Percentiles rank a stretch among this genome's conserved stretches.
Conservation (phyloP, 768 basidiomycete species). For the Holtermannia corniformis region DNA sequence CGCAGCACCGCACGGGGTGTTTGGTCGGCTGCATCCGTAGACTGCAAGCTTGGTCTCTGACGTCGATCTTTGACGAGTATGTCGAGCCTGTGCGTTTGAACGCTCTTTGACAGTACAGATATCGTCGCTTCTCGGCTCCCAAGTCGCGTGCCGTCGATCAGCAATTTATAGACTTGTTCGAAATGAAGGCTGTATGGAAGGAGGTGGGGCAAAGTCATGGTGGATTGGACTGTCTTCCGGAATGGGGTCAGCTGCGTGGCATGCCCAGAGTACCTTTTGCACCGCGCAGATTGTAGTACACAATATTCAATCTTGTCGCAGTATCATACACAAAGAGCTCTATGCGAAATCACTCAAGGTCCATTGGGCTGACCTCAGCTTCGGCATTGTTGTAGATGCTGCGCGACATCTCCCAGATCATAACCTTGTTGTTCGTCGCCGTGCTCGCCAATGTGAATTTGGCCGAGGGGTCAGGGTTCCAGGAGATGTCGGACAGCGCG, state of each 20-base stretch:
- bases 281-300: too few species aligned
- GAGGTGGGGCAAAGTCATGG: conserved; percentile 14
- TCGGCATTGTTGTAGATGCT: conserved; percentile 87
- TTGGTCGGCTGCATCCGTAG: conserved; percentile 43
- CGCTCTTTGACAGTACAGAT: conserved; percentile 26
- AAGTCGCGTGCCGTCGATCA: conserved; percentile 43
- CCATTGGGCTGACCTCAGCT: conserved; percentile 71
- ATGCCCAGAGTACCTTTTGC: too few species aligned
- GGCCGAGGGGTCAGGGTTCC: conserved; percentile 65
- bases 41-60: conserved; percentile 41
- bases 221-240: conserved; percentile 26
- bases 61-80: conserved; percentile 38
- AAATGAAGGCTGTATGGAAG: conserved; percentile 31
- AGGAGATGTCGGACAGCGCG: conserved; percentile 85
- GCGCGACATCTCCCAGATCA: conserved; percentile 96
- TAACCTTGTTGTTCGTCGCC: conserved; percentile 94
- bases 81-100: background rate
- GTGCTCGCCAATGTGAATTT: conserved; percentile 76
- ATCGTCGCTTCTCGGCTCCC: conserved; percentile 40
- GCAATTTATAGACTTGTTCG: conserved; percentile 43
- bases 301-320: background rate
- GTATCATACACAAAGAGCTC: background rate
- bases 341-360: conserved; percentile 56
- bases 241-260: conserved; percentile 13
- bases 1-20: conserved; percentile 44